Evolutionary conservation across 495 filamentous ascomycete genomes (phyloP).

Genomic region (Tuber calosporum): DNA sequence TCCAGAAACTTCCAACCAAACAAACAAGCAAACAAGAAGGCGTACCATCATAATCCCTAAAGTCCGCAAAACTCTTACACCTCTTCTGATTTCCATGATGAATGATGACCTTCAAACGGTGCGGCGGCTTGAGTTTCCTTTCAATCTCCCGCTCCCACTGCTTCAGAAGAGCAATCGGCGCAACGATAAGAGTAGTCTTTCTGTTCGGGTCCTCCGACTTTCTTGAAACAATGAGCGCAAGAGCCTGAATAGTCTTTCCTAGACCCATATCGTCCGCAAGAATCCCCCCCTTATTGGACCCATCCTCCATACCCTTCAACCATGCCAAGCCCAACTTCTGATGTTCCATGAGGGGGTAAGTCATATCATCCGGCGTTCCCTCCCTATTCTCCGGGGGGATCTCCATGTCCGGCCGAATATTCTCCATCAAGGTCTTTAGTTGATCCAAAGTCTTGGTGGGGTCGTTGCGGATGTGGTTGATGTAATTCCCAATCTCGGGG

Average conservation of each 20-base stretch:
- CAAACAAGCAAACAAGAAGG: background rate
- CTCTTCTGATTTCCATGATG: conserved; percentile 56
- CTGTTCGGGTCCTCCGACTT: conserved; percentile 55
- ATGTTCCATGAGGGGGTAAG: conserved; percentile 66
- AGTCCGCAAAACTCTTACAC: conserved; percentile 52
- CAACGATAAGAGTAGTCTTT: conserved; percentile 81
- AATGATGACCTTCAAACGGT: conserved; percentile 59
- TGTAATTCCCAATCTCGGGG: conserved; percentile 38
- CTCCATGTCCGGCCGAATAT: conserved; percentile 67
- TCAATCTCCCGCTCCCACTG: conserved; percentile 87
- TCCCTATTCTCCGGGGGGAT: conserved; percentile 58
- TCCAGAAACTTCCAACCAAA: background rate
- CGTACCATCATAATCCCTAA: conserved; percentile 58
- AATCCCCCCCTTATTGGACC: conserved; percentile 71
- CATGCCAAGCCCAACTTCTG: conserved; percentile 77
- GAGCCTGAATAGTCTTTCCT: conserved; percentile 85
- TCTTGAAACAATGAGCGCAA: conserved; percentile 73
- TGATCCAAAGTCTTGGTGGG: conserved; percentile 57
- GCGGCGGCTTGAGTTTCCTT: conserved; percentile 57
- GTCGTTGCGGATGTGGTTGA: conserved; percentile 49
- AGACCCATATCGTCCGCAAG: conserved; percentile 75
- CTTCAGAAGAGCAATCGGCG: conserved; percentile 74
- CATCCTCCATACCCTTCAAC: conserved; percentile 75
- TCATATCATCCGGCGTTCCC: conserved; percentile 66
- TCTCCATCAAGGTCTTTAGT: conserved; percentile 60